Conservation (phyloP, 306 rosid species). For the Ormosia semicastrata region DNA sequence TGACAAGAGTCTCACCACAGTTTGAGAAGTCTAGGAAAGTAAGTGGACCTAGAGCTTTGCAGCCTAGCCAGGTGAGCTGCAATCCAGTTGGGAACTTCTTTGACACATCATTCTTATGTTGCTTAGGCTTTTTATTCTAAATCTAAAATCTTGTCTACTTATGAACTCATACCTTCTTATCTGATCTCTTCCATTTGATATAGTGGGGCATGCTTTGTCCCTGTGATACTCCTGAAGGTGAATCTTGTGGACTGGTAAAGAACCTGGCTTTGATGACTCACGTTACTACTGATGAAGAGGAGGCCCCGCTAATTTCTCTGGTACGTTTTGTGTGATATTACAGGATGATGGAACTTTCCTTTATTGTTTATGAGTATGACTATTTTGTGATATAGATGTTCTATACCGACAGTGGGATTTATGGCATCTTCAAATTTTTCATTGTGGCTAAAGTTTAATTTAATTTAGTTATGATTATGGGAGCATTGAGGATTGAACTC, state of each 20-base stretch:
- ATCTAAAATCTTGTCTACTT: not conserved
- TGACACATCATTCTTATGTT: not conserved
- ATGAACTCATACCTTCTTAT: not conserved
- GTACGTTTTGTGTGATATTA: conserved; percentile 38
- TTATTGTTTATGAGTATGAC: not conserved
- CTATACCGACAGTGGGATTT: not conserved
- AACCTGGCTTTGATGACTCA: conserved; percentile 96
- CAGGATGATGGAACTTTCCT: not conserved
- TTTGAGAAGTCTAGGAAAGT: conserved; percentile 96
- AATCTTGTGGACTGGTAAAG: conserved; percentile 91
- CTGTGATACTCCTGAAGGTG: conserved; percentile 99
- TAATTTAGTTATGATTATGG: not conserved
- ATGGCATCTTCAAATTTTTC: not conserved
- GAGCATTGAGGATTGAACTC: not conserved
- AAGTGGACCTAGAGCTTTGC: conserved; percentile 94
- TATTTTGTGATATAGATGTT: conserved; percentile 7
- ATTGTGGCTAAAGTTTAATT: not conserved
- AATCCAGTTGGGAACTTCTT: not conserved
- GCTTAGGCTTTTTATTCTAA: not conserved
- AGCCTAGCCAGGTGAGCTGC: conserved; percentile 88
- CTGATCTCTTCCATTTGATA: conserved; percentile 19
- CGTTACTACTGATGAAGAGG: conserved; percentile 94
- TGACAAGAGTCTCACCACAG: conserved; percentile 91
- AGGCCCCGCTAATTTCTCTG: conserved; percentile 69
- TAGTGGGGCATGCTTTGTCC: conserved; percentile 99